Evolutionary conservation across 441 rosid species (phyloP), one percentile per base, ranked within the genome.

Genomic region (Populus trichocarpa): DNA sequence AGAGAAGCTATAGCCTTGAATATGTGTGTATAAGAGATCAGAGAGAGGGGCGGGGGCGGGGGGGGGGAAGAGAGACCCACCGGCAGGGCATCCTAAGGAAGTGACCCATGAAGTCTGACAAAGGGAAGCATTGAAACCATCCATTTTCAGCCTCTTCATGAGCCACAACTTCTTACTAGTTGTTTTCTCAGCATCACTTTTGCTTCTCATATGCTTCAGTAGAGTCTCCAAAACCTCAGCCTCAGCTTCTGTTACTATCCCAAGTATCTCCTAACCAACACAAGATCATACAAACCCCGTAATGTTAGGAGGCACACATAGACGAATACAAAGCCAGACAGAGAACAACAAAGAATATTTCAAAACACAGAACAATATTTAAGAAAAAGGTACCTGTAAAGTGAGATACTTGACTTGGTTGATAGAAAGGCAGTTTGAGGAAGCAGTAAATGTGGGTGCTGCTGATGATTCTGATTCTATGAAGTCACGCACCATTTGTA

Each of bases 401-500:
- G 83, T 57, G 23, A 80, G 63, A 77, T 53, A 79, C 32, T 66
- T 71, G 36, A 82, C 38, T 30, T 64, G 86, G 25, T 68, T 70
- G 57, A 73, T 53, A 14, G 82, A 14, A 74, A 32, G 73, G 67
- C 59, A 67, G 26, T 72, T 69, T 16, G 88, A 71, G 28, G 84
- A 77, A 71, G 82, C 14, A 25, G 84, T 64, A 10, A 80, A 61
- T 0, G 8, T 59, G 77, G 85, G 35, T 9, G 82, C 30, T 25
- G 87, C 66, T 42, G 86, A 78, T 53, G 88, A 79, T 69, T 82
- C 90, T 38, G 89, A 84, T 78, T 89, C 93, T 4, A 88, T 86
- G 79, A 86, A 89, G 75, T 89, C 90, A 22, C 84, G 87, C 0
- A 89, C 90, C 93, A 89, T 89, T 72, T 84, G 90, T 42, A 83